Evolutionary conservation across 139 green algal genomes (phyloP).

Genomic region (Tetraselmis chui): DNA sequence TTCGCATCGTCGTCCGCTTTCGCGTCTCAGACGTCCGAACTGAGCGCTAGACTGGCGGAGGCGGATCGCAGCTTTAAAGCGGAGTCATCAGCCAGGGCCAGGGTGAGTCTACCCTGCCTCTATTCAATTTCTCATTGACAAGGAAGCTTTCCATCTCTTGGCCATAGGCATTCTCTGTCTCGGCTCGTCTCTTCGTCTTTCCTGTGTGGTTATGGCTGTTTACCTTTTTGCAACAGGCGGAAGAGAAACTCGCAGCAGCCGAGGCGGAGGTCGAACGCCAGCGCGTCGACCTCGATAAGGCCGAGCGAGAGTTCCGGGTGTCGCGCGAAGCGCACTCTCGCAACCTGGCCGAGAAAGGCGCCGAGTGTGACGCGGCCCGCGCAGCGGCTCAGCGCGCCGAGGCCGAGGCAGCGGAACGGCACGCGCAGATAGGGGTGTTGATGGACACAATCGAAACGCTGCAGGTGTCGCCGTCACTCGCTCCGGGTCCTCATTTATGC

Average conservation of each 20-base stretch:
- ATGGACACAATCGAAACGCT: constrained; percentile 70
- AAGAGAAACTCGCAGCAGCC: neutral
- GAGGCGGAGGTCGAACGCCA: neutral
- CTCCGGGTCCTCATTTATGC: too few species aligned
- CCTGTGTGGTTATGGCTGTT: neutral
- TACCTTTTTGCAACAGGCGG: too few species aligned
- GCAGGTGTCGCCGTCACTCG: constrained; percentile 39
- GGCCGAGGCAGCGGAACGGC: constrained; percentile 36
- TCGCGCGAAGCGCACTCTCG: neutral
- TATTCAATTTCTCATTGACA: too few species aligned
- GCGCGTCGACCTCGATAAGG: neutral
- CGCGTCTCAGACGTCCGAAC: neutral
- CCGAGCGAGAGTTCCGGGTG: neutral
- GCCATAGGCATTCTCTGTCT: too few species aligned
- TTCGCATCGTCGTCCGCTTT: neutral
- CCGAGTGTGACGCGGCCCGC: neutral
- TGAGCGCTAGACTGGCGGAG: neutral
- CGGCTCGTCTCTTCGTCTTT: too few species aligned
- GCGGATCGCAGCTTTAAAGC: neutral
- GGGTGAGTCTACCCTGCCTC: too few species aligned
- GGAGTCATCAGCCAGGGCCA: neutral
- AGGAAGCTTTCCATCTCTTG: too few species aligned
- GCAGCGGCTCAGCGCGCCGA: neutral
- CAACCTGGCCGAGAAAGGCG: neutral
- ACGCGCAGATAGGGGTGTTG: constrained; percentile 42